Percentiles rank a stretch among this genome's conserved stretches.
Conservation (phyloP, 345 rosid species). For the Ceriops decandra region DNA sequence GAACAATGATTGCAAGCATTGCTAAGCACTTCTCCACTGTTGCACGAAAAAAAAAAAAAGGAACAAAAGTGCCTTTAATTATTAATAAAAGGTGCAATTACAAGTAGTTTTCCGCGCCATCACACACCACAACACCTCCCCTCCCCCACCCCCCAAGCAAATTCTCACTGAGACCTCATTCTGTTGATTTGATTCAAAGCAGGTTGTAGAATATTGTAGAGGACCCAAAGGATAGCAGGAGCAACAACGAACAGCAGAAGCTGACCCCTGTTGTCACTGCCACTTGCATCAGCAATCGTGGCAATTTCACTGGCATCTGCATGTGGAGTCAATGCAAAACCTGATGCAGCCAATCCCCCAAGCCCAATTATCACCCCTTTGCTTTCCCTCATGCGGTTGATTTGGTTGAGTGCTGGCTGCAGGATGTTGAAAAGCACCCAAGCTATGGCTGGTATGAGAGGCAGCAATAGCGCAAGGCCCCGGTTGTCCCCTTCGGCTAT, state of each 20-base stretch:
- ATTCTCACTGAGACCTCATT: slow-evolving; percentile 58
- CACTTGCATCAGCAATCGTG: slow-evolving; percentile 39
- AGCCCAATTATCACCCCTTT: slow-evolving; percentile 68
- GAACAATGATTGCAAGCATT: not conserved
- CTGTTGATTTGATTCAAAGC: slow-evolving; percentile 90
- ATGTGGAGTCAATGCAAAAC: slow-evolving; percentile 43
- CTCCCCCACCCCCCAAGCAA: not conserved
- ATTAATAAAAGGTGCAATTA: not conserved
- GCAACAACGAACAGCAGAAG: slow-evolving; percentile 74
- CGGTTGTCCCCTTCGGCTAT: slow-evolving; percentile 81
- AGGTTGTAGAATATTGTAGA: slow-evolving; percentile 86
- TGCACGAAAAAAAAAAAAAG: not conserved
- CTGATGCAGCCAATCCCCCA: slow-evolving; percentile 66
- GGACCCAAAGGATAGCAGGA: slow-evolving; percentile 92
- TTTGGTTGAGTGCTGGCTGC: slow-evolving; percentile 88
- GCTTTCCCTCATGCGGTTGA: slow-evolving; percentile 63
- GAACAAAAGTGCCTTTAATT: not conserved
- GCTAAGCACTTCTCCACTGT: not conserved
- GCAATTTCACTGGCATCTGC: slow-evolving; percentile 52
- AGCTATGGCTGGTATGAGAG: slow-evolving; percentile 73
- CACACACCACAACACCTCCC: not conserved
- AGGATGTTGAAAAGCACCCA: slow-evolving; percentile 97
- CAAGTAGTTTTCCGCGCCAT: not conserved
- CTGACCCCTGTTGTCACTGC: slow-evolving; percentile 71
- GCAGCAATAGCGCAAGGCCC: slow-evolving; percentile 76